These are phyloP conservation scores for Pachysandra terminalis DNA, from an alignment of 164 flowering plant species.

Conservation along the genomic window DNA sequence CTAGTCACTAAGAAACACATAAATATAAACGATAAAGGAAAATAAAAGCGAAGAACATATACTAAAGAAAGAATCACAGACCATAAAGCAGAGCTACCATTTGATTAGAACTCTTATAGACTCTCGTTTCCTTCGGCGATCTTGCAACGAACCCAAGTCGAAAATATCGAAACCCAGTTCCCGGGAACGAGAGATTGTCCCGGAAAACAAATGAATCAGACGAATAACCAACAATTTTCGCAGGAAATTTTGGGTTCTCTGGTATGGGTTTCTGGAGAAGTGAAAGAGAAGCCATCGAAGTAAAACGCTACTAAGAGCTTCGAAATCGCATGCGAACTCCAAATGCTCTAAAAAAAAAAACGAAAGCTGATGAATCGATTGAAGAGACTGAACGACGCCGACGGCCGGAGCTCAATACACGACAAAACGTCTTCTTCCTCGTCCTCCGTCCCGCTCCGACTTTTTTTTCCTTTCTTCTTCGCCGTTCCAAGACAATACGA, in stretches of 20 bases:
- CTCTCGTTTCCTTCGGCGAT: constrained; percentile 11
- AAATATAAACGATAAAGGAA: neutral
- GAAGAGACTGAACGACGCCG: too few species aligned
- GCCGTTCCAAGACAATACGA: too few species aligned
- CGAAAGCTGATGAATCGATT: too few species aligned
- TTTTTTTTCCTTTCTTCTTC: too few species aligned
- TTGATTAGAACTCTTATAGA: constrained; percentile 19
- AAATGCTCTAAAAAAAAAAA: too few species aligned
- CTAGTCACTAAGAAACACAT: too few species aligned
- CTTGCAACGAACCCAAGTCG: constrained; percentile 14
- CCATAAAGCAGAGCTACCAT: constrained; percentile 26
- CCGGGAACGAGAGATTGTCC: constrained; percentile 17
- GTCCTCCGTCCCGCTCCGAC: too few species aligned
- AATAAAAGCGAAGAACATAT: neutral
- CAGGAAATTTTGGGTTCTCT: too few species aligned
- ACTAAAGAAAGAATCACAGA: neutral
- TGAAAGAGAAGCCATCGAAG: constrained; percentile 37
- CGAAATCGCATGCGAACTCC: too few species aligned
- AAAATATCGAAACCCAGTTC: constrained; percentile 19
- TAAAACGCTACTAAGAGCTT: neutral
- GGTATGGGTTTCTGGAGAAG: too few species aligned
- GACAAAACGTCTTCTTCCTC: too few species aligned
- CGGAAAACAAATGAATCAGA: constrained; percentile 7
- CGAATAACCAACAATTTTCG: constrained; percentile 7
- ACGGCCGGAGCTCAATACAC: too few species aligned